Conservation (phyloP, 805 yeast species). For the Saccharomyces jurei region DNA sequence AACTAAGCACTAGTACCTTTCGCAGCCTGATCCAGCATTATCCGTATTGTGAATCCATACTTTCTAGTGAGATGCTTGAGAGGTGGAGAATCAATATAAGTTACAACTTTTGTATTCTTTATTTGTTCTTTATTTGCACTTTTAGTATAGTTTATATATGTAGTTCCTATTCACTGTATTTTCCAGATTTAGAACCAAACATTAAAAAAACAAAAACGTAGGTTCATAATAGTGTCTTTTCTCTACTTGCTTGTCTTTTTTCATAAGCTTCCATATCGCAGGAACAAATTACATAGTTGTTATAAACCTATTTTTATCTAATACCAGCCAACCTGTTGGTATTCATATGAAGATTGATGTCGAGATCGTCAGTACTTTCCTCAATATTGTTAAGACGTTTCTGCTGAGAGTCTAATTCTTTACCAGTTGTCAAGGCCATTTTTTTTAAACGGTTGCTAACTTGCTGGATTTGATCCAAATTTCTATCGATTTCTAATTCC, state of each 20-base stretch:
- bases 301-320: slow-evolving; percentile 21
- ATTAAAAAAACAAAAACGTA: neutral
- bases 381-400: slow-evolving; percentile 64
- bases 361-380: slow-evolving; percentile 76
- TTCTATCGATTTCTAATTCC: slow-evolving; percentile 79
- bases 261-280: neutral
- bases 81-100: no score
- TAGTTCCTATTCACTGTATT: neutral
- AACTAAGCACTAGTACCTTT: neutral
- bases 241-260: neutral
- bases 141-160: neutral
- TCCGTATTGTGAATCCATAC: no score
- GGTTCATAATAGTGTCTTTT: neutral
- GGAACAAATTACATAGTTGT: neutral
- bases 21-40: neutral
- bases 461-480: slow-evolving; percentile 67
- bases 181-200: neutral
- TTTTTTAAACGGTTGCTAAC: slow-evolving; percentile 63
- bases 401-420: slow-evolving; percentile 76
- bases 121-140: neutral
- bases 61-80: no score
- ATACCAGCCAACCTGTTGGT: slow-evolving; percentile 57
- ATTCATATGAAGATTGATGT: slow-evolving; percentile 73
- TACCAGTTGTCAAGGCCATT: slow-evolving; percentile 63
- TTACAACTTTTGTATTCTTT: neutral